Conservation (phyloP, 2,329 filamentous ascomycete genomes). For the Cercospora citrullina region DNA sequence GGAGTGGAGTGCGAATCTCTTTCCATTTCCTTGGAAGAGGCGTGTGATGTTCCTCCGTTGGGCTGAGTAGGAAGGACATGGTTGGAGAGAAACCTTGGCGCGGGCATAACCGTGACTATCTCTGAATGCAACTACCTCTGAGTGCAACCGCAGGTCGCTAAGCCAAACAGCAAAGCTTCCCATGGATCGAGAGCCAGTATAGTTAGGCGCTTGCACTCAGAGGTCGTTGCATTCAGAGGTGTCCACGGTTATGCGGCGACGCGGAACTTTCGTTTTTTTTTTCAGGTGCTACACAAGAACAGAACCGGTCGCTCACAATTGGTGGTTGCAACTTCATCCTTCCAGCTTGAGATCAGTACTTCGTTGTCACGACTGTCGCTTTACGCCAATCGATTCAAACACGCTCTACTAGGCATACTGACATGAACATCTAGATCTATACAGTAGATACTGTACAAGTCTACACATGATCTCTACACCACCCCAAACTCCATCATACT, state of each 20-base stretch:
- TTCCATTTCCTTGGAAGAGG: not conserved
- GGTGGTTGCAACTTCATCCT: not conserved
- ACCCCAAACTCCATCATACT: conserved; percentile 25
- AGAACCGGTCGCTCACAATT: not conserved
- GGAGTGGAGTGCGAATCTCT: not conserved
- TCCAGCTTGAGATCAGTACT: not conserved
- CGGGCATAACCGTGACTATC: too few species aligned
- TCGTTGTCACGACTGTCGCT: not conserved
- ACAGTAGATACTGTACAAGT: not conserved
- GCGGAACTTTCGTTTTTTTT: not conserved
- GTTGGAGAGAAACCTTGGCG: not conserved
- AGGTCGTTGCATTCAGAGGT: too few species aligned
- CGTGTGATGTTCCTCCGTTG: not conserved
- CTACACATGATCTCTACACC: conserved; percentile 7
- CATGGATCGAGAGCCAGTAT: too few species aligned
- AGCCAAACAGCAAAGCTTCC: too few species aligned
- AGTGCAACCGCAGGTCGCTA: too few species aligned
- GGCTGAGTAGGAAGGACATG: not conserved
- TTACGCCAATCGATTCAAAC: not conserved
- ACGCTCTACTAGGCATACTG: not conserved
- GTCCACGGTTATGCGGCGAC: too few species aligned
- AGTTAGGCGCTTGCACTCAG: too few species aligned
- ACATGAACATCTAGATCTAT: not conserved
- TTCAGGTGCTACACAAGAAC: not conserved
- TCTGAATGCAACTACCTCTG: too few species aligned